Base-by-base conservation (phyloP, 176 grass and related monocot genomes). In the Oryza punctata region DNA sequence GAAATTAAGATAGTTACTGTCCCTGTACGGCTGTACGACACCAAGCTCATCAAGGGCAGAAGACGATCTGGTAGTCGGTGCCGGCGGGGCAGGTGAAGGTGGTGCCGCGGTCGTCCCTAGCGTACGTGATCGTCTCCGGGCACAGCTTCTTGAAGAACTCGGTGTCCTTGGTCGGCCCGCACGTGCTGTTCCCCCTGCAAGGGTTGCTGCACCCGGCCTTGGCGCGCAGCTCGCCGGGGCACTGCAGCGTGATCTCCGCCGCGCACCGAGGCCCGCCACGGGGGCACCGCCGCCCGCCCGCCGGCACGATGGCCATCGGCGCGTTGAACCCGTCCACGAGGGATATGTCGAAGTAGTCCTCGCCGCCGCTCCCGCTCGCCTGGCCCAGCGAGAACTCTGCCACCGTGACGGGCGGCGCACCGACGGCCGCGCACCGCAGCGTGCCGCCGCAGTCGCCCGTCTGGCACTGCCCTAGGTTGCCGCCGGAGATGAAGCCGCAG, bases 281-380 rank as follows among this genome's bases (percentile, higher is more conserved):
- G 43, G 59, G 0, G 67, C 79, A 88, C 26, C 67, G 6, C 10
- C 2, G 0, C 65, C 18, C 52, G 66, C 24, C 1, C 7, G 30
- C 41, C 7, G 81, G 86, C 27, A 67, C 37, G 69, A 94, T 84
- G 57, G 43, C 21, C 76, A 94, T 74, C 5, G 83, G 84, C 77
- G 83, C 86, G 83, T 91, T 91, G 86, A 88, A 94, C 13, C 92
- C 89, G 15, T 81, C 75, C 65, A 86, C 24, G 70, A 72, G 30
- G 32, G 88, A 94, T 82, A 94, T 72, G 69, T 91, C 87, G 69
- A 85, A 59, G 35, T 54, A 73, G 79, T 91, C 18, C 5, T 3
- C 47, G 80, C 27, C 21, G 8, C 1, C 18, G n/a, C n/a, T n/a
- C 38, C 23, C 12, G 8, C 1, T 14, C 26, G 0, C 78, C 35